Conservation (phyloP, 2,329 filamentous ascomycete genomes). For the Fusarium siculi region DNA sequence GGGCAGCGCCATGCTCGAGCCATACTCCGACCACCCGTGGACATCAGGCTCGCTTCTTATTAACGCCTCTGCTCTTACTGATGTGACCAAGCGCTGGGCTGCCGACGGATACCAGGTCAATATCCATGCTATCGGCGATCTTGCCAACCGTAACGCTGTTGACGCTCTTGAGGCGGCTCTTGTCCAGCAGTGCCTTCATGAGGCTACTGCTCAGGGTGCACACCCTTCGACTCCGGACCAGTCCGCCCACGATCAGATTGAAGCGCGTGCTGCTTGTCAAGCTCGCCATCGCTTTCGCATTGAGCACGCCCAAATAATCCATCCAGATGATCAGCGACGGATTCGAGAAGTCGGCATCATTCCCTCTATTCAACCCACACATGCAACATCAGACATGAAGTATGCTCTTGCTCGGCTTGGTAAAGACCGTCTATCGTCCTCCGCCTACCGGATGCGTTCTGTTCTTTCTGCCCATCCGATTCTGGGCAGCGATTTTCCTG, state of each 20-base stretch:
- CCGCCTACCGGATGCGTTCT: conserved; percentile 75
- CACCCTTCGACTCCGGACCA: background rate
- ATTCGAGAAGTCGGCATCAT: conserved; percentile 70
- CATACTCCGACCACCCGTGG: conserved; percentile 71
- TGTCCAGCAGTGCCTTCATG: conserved; percentile 60
- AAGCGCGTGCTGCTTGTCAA: conserved; percentile 61
- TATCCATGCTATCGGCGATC: conserved; percentile 78
- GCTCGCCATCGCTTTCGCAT: conserved; percentile 70
- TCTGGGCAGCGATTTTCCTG: conserved; percentile 77
- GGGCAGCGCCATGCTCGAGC: conserved; percentile 77
- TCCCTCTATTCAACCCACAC: conserved; percentile 76
- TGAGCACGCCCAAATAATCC: conserved; percentile 77
- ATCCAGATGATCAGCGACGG: conserved; percentile 70
- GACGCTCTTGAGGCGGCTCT: conserved; percentile 70
- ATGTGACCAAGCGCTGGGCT: conserved; percentile 68
- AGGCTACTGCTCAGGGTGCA: conserved; percentile 35
- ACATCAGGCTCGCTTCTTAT: conserved; percentile 73
- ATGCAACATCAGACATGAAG: conserved; percentile 77
- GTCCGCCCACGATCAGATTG: conserved; percentile 11
- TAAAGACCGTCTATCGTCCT: conserved; percentile 59
- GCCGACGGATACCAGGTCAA: conserved; percentile 73
- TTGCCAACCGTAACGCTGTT: conserved; percentile 72
- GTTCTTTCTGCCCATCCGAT: conserved; percentile 65
- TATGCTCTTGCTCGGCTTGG: conserved; percentile 73
- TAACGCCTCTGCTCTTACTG: conserved; percentile 67